Base-by-base conservation (phyloP, 768 basidiomycete species). In the Pleurotus ostreatus region DNA sequence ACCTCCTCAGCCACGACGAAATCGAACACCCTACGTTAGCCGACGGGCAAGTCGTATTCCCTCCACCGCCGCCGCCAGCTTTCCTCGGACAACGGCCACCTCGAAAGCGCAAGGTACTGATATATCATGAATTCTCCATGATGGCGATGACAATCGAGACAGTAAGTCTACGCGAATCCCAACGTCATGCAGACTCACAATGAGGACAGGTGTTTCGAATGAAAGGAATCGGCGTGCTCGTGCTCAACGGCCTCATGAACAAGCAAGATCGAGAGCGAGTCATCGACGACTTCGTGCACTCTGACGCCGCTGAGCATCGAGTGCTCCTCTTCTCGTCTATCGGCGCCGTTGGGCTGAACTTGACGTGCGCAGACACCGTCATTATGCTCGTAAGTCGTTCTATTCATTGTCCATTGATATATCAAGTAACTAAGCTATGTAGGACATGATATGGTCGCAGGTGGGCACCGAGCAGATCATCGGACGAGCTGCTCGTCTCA, bases 361-460 rank as follows among this genome's bases (percentile, higher is more conserved):
- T 55, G 7, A 43, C 55, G 1, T 44, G 39, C 12, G 55, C 44
- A 5, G 55, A 55, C 44, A 44, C 46, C 30, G 44, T 55, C 1
- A 55, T 55, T 34, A 43, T 55, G 41, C 45, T 45, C 2, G 55
- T 55, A 55, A 9, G 55, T 34, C 30, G 20, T 20, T 20, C 4
- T 55, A 4, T 30, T 8, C 13, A 23, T 30, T 43, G 15, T 16
- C 2, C 5, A 7, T 15, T 2, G 16, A 55, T 3, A 44, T 44
- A 20, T 6, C n/a, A 26, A 9, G 4, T 43, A 43, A 43, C 41
- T 43, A 15, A n/a, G 13, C 15, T 15, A 15, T 39, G 2, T 49
- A 56, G 55, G 55, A 56, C 40, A 48, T 23, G 8, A 12, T 23
- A 1, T 60, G 59, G 56, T 57, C 49, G 8, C 41, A 53, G 4